Evolutionary conservation across 257 asterid species (phyloP).

Genomic region (Nicotiana sylvestris): DNA sequence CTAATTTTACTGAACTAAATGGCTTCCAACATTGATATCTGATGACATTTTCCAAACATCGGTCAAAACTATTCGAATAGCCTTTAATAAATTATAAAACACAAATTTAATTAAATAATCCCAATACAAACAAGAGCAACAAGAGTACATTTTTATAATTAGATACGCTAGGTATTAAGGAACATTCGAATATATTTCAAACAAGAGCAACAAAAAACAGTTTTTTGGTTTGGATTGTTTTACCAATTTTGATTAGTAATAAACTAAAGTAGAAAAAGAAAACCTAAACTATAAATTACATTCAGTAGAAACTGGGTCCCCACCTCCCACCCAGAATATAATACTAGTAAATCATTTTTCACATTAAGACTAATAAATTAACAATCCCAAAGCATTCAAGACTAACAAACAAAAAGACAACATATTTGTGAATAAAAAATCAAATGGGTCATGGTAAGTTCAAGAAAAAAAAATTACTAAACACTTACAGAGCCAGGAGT

Average conservation of each 20-base stretch:
- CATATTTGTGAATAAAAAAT: no score
- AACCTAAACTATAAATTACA: not conserved
- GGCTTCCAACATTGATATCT: not conserved
- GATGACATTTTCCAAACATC: not conserved
- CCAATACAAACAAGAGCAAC: not conserved
- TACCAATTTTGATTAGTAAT: not conserved
- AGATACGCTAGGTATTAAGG: not conserved
- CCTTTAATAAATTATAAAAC: no score
- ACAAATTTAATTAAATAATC: no score
- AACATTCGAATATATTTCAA: not conserved
- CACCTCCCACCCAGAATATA: not conserved
- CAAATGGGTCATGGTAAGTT: no score
- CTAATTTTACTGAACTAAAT: no score
- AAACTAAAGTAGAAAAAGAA: no score
- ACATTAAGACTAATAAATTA: not conserved
- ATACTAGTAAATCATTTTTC: not conserved
- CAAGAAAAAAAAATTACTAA: not conserved
- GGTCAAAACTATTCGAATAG: not conserved
- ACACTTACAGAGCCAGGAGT: constrained; percentile 14
- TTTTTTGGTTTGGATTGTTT: not conserved
- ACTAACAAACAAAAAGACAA: no score
- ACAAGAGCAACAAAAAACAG: not conserved
- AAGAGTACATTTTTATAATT: no score
- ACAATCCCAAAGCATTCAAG: not conserved
- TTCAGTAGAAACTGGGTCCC: not conserved